phyloP scores from a whole-genome alignment of 73 alveolate species.

The Halteria grandinella region DNA sequence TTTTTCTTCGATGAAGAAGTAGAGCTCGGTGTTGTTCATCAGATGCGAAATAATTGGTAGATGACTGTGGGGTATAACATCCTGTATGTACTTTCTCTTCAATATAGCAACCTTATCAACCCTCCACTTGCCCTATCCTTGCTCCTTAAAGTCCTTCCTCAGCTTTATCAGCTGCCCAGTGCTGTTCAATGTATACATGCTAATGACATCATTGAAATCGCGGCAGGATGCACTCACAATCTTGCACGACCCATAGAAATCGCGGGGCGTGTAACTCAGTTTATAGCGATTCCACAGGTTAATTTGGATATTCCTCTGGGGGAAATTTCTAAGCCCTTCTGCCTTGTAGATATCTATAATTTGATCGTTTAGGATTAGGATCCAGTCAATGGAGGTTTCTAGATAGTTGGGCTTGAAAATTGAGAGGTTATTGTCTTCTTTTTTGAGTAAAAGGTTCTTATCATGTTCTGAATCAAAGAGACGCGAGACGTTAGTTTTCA shows the following conservation, averaged over 20 bases:
- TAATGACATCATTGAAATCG: conserved; percentile 60
- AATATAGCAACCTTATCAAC: conserved; percentile 23
- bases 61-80: conserved; percentile 30
- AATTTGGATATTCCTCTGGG: conserved; percentile 20
- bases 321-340: conserved; percentile 71
- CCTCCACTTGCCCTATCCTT: conserved; percentile 28
- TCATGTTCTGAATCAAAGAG: conserved; percentile 33
- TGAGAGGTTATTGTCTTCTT: conserved; percentile 46
- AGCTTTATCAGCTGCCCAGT: conserved; percentile 52
- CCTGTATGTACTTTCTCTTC: conserved; percentile 43
- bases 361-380: conserved; percentile 29
- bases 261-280: conserved; percentile 34
- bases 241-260: conserved; percentile 43
- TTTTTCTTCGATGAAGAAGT: conserved; percentile 57
- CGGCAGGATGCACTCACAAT: conserved; percentile 46
- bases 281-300: neutral
- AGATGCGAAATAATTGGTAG: conserved; percentile 43
- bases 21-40: conserved; percentile 38
- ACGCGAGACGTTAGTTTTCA: conserved; percentile 35
- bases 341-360: conserved; percentile 55
- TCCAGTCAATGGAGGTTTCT: conserved; percentile 69
- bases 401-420: conserved; percentile 53
- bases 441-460: conserved; percentile 17
- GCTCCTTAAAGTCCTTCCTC: conserved; percentile 50
- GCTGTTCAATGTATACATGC: conserved; percentile 53